Conservation (phyloP, 805 yeast genomes). For the Priceomyces haplophilus region DNA sequence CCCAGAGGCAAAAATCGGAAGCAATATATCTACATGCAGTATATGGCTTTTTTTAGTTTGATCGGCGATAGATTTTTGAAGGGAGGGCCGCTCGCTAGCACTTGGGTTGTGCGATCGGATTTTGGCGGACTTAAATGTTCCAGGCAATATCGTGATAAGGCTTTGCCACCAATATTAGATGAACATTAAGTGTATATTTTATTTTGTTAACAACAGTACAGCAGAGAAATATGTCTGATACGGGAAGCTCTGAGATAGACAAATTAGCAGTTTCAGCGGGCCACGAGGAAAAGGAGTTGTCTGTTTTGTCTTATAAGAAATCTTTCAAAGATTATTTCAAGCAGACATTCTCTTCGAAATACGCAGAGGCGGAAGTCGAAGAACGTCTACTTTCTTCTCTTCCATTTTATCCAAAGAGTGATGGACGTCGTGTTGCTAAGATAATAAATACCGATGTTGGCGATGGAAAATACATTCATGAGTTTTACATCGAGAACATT, state of each 20-base stretch:
- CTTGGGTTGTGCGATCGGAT: too few species aligned
- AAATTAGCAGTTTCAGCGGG: neutral
- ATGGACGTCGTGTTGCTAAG: conserved; percentile 44
- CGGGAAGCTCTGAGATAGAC: neutral
- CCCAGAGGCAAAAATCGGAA: too few species aligned
- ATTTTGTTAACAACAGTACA: too few species aligned
- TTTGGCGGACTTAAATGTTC: too few species aligned
- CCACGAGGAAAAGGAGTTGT: neutral
- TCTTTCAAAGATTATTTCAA: conserved; percentile 30
- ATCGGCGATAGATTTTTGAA: too few species aligned
- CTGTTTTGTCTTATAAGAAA: conserved; percentile 12
- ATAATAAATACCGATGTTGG: conserved; percentile 57
- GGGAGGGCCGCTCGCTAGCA: too few species aligned
- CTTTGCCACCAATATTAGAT: too few species aligned
- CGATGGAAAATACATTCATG: conserved; percentile 64
- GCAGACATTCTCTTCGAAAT: conserved; percentile 17
- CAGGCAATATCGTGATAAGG: too few species aligned
- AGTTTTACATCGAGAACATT: conserved; percentile 58
- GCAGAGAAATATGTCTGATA: neutral
- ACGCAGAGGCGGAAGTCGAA: conserved; percentile 30
- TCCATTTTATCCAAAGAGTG: conserved; percentile 57
- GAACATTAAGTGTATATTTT: too few species aligned
- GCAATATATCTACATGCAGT: too few species aligned
- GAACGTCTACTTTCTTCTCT: conserved; percentile 48
- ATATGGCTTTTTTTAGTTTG: too few species aligned